These are phyloP conservation scores for Vitis hybrid DNA, from an alignment of 177 flowering plant species.

Conservation along the genomic window DNA sequence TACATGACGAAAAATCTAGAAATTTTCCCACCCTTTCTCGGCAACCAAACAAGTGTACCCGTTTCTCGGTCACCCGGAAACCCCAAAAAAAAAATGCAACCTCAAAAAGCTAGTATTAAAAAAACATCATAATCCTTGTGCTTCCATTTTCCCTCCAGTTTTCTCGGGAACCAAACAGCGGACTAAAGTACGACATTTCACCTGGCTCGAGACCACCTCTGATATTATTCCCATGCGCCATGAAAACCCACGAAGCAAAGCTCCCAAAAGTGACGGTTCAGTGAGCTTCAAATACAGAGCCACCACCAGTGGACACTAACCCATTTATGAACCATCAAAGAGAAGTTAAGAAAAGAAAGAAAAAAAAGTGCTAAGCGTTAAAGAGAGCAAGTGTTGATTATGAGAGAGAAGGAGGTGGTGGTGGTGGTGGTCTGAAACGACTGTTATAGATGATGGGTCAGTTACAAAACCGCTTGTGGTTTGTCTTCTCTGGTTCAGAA, in stretches of 20 bases:
- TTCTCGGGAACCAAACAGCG: too few relatives aligned
- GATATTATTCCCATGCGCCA: neutral
- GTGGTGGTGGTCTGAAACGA: slow-evolving; percentile 4
- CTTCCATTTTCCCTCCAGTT: too few relatives aligned
- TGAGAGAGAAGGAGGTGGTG: neutral
- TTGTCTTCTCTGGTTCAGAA: slow-evolving; percentile 1
- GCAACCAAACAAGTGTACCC: slow-evolving; percentile 8
- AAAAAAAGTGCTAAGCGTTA: slow-evolving; percentile 5
- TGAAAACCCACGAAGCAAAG: too few relatives aligned
- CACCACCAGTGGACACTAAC: slow-evolving; percentile 6
- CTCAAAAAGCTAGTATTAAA: neutral
- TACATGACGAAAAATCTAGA: too few relatives aligned
- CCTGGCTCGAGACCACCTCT: slow-evolving; percentile 11
- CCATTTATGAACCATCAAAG: slow-evolving; percentile 25
- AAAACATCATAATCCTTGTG: too few relatives aligned
- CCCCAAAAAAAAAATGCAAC: neutral
- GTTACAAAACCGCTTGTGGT: slow-evolving; percentile 32
- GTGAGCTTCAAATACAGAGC: too few relatives aligned
- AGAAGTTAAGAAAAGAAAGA: neutral
- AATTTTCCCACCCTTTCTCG: slow-evolving; percentile 4
- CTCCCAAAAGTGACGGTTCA: too few relatives aligned
- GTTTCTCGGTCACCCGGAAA: neutral
- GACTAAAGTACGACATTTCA: neutral
- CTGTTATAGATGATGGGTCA: slow-evolving; percentile 20
- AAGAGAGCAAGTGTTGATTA: slow-evolving; percentile 17